Base-by-base conservation (phyloP, 2,329 filamentous ascomycete genomes). In the Penicillium sp. region DNA sequence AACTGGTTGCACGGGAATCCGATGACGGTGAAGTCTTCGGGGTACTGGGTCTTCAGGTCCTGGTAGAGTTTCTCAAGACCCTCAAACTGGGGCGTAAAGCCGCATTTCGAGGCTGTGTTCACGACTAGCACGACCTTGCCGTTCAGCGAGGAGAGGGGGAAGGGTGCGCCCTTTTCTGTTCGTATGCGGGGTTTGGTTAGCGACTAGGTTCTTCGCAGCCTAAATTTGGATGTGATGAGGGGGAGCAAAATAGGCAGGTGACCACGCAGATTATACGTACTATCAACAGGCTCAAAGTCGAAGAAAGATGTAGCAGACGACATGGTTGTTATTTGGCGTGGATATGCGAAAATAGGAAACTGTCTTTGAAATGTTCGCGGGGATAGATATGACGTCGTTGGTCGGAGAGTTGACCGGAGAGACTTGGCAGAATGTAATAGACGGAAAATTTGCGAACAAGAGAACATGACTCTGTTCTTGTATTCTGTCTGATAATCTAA, bases 1-100 rank as follows among this genome's bases (percentile, higher is more conserved):
- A 99, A 99, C 79, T 99, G 94, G 84, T 97, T 99, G 87, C 93
- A 97, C 57, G 94, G 94, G 81, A 99, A 97, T 69, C 93, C 94
- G 72, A 99, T 84, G 79, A 99, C 86, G 71, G 86, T 82, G 75
- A 99, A 94, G 71, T 92, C 84, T 64, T 91, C 86, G 33, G 82
- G 84, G 81, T 95, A 81, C 71, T 85, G 82, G 65, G 81, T 81
- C 68, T 85, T 86, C 73, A 97, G 70, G 57, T 81, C 78, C 76
- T 96, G 90, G 86, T 96, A 96, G 63, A 99, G 85, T 71, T 85
- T 88, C 81, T 99, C 93, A 51, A 99, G 89, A 33, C 90, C 91
- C 62, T 85, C 87, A 78, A 94, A 97, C 79, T 99, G 94, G 13
- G 92, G 92, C 3, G 94, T 97, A 86, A 97, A 97, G 76, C 94